Evolutionary conservation across 352 stramenopile genomes (phyloP), one percentile per base, ranked within the genome.

Genomic region (Phytophthora tubulina): DNA sequence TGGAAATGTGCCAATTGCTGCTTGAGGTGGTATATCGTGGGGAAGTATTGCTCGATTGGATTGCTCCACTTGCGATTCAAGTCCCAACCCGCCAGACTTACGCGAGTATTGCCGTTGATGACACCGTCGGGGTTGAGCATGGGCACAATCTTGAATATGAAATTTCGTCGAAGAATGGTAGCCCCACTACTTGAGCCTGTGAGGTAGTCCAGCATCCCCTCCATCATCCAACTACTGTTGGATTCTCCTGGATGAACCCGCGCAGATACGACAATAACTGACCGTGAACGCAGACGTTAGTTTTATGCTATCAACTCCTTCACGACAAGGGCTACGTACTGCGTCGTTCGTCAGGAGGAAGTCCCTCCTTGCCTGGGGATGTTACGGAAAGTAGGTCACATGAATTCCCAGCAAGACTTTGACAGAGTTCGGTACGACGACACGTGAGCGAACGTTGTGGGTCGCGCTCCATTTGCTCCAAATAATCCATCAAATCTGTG

Each of bases 71-170:
- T 95, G 44, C 88, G 88, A 45, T 95, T 95, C 10, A 95, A 75
- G 48, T 95, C 88, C 84, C 84, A 93, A 1, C 85, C 94, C 0
- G 93, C 87, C 14, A 98, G 78, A 49, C 82, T 96, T 11, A 93
- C 89, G 17, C 94, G 89, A 46, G 94, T 96, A 65, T 98, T 98
- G 62, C 94, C 94, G 49, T 97, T 93, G 42, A 98, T 90, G 42
- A 98, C 94, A 21, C 94, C 94, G 65, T 98, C 94, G 0, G 91
- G 90, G 49, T 98, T 98, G 41, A 98, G 86, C 94, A 98, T 98
- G 5, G 94, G 94, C 6, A 97, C 88, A 17, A 98, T 50, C 70
- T 97, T 96, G 68, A 98, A 97, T 14, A 97, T 69, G 31, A 97
- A 97, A 54, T 93, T 66, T 33, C 81, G 76, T 3, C 93, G 86